Base-by-base conservation (phyloP, 495 filamentous ascomycete genomes). In the Aspergillus nanangensis region DNA sequence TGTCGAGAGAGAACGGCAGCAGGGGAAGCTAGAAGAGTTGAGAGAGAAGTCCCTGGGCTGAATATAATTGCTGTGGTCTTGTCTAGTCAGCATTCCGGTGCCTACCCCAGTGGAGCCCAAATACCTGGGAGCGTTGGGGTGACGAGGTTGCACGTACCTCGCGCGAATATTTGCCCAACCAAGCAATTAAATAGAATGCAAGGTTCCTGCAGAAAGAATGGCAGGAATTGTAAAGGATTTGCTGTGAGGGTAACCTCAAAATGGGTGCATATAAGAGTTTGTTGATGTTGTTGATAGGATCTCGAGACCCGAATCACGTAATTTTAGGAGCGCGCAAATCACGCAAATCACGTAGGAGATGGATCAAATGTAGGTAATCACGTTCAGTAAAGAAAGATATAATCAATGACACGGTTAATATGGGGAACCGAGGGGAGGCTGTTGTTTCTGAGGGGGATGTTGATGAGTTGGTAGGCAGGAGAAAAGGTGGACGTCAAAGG, bases 21-120 rank as follows among this genome's bases (percentile, higher is more conserved):
- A 47, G 43, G 46, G 55, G 56, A 59, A 61, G 55, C 59, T 55
- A 48, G 53, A 47, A 61, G 55, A 32, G 45, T 15, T 24, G 24
- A 35, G 46, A 52, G 24, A 35, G 46, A 52, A 53, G 53, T 53
- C 53, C 53, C 45, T 57, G 60, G 57, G 60, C 60, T 10, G 36
- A 55, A 55, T 58, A 52, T 62, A 64, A 56, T 55, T 47, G 48
- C 55, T 50, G 50, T 52, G 18, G 52, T 61, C 39, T 35, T 25
- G 41, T 63, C 60, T 59, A 49, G 60, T 70, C 60, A 69, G 63
- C 68, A 71, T 71, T 74, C 68, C 68, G 46, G 24, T 33, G 51
- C 61, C 61, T 65, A 65, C 55, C 58, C 48, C 49, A 33, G 63
- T 64, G 65, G 69, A 60, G 60, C 62, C 42, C 42, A 52, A 62